Percentiles rank a stretch among this genome's conserved stretches.
phyloP scores from a whole-genome alignment of 148 eudicot genomes.

The Oxyria digyna region DNA sequence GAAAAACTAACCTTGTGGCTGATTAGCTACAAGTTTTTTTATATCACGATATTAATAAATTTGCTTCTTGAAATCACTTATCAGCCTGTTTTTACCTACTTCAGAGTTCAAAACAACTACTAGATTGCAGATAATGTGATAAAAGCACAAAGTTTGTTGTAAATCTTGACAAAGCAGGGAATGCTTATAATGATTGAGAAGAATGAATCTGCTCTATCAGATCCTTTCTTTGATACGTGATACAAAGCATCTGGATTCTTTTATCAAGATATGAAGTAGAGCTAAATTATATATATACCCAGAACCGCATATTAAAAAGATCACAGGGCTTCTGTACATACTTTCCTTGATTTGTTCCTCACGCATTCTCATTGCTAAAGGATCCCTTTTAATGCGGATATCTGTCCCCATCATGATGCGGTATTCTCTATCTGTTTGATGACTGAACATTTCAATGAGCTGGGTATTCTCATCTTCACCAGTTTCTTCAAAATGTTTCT shows the following conservation, averaged over 20 bases:
- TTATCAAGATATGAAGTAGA: not conserved
- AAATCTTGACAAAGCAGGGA: not conserved
- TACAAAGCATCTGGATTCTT: not conserved
- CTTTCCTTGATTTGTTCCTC: conserved; percentile 98
- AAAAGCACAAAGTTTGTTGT: not conserved
- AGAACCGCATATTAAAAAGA: not conserved
- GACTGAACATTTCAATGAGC: conserved; percentile 73
- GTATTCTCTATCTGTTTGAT: conserved; percentile 90
- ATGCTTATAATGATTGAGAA: not conserved
- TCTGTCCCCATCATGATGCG: conserved; percentile 98
- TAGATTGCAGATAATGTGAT: not conserved
- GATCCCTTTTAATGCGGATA: conserved; percentile 72
- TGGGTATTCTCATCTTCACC: conserved; percentile 98
- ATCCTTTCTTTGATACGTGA: not conserved
- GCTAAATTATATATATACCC: not conserved
- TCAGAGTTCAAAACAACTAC: not conserved
- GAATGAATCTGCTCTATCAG: not conserved
- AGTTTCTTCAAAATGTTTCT: conserved; percentile 94
- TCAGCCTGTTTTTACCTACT: not conserved
- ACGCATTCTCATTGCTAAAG: conserved; percentile 92
- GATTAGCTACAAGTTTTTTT: not conserved
- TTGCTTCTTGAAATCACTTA: not conserved
- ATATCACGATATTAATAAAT: not conserved
- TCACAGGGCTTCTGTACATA: conserved; percentile 21
- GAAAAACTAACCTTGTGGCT: not conserved